Conservation (phyloP, 305 asterid genomes). For the Fraxinus greggii region DNA sequence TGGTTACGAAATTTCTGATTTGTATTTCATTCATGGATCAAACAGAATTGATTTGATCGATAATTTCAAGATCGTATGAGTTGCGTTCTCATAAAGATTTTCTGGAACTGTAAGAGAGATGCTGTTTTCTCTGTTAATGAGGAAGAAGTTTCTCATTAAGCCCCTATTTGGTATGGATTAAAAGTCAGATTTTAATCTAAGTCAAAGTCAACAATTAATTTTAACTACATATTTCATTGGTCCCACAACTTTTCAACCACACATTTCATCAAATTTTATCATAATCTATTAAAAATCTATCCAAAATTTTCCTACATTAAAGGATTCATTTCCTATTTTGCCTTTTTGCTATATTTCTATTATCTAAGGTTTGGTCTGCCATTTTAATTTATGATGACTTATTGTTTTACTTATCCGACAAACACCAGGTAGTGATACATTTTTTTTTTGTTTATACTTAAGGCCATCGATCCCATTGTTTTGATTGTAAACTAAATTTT, state of each 20-base stretch:
- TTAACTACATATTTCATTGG: too few relatives aligned
- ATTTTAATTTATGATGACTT: neutral
- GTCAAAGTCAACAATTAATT: too few relatives aligned
- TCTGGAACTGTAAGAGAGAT: neutral
- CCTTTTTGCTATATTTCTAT: neutral
- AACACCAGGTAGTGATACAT: neutral
- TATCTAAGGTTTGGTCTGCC: neutral
- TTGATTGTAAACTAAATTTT: constrained; percentile 4
- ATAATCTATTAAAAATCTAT: neutral
- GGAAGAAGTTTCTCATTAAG: neutral
- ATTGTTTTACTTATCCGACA: neutral
- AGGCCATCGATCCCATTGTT: neutral
- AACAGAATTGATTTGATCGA: neutral
- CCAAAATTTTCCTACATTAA: neutral
- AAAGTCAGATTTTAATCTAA: too few relatives aligned
- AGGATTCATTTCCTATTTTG: constrained; percentile 7
- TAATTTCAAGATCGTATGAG: neutral
- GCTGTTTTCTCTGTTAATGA: neutral
- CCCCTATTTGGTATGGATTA: too few relatives aligned
- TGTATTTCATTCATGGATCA: neutral
- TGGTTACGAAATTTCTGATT: neutral
- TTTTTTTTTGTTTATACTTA: neutral
- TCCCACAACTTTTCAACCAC: too few relatives aligned
- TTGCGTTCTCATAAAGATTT: neutral
- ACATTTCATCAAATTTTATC: too few relatives aligned